Evolutionary conservation across 2,329 filamentous ascomycete species (phyloP), one percentile per base, ranked within the genome.

Genomic region (Ophiostoma populinum): DNA sequence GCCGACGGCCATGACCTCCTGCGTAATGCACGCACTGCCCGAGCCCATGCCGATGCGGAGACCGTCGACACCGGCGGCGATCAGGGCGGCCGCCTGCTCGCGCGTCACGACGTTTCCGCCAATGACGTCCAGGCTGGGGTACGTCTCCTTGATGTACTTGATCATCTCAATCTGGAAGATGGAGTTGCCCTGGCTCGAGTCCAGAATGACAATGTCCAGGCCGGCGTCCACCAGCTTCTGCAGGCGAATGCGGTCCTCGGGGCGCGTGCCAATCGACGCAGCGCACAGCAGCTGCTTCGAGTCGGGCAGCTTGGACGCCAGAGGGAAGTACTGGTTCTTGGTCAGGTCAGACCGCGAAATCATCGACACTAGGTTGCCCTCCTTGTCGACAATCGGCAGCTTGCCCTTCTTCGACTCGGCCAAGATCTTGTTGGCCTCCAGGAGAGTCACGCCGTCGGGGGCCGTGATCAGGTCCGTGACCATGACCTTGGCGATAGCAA

Each of bases 111-210:
- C 90, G 61, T 98, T 98, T 62, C 90, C 90, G 53, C 80, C 92
- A 53, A 98, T 93, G 54, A 98, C 90, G 48, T 98, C 86, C 43
- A 98, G 67, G 33, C 66, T 62, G 21, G 87, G 83, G 64, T 76
- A 87, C 48, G 76, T 81, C 47, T 76, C 56, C 70, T 98, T 98
- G 63, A 90, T 70, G 67, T 78, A 95, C 61, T 86, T 85, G 65
- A 98, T 74, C 90, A 98, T 98, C 42, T 93, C 83, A 44, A 95
- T 78, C 65, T 95, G 87, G 70, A 87, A 98, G 67, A 95, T 85
- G 61, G 80, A 90, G 72, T 95, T 95, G 46, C 90, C 90, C 63
- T 98, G 90, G 52, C 81, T 92, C 61, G 80, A 90, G 66, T 98
- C 90, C 35, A 98, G 72, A 48, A 98, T 67, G 46, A 94, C 86